Evolutionary conservation across 768 basidiomycete genomes (phyloP).

Genomic region (Rickenella mellea): DNA sequence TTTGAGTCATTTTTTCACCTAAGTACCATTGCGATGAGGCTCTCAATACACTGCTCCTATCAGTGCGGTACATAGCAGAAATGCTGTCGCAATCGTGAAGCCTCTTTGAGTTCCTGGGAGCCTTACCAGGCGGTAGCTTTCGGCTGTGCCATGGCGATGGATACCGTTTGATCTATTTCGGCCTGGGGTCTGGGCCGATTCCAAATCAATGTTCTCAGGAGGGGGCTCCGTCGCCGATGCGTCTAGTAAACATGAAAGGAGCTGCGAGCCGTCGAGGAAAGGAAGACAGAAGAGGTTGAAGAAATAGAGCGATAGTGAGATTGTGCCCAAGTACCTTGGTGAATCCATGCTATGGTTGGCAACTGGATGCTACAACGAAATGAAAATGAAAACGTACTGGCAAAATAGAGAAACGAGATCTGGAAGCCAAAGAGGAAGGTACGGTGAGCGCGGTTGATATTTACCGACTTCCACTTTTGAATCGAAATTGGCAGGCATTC

Average conservation of each 20-base stretch:
- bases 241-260: slow-evolving; percentile 31
- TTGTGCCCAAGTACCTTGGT: slow-evolving; percentile 50
- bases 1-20: too few relatives aligned
- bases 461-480: slow-evolving; percentile 41
- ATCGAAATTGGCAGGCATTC: slow-evolving; percentile 2
- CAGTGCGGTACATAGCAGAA: too few relatives aligned
- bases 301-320: slow-evolving; percentile 70
- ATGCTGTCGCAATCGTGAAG: too few relatives aligned
- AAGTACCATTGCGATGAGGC: too few relatives aligned
- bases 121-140: too few relatives aligned
- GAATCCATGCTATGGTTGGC: background rate
- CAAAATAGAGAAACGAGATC: slow-evolving; percentile 31
- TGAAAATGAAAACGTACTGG: slow-evolving; percentile 38
- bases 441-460: slow-evolving; percentile 32
- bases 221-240: too few relatives aligned
- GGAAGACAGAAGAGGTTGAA: slow-evolving; percentile 77
- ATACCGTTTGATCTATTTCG: too few relatives aligned
- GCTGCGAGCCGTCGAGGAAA: slow-evolving; percentile 59
- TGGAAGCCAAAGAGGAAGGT: slow-evolving; percentile 33
- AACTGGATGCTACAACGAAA: background rate
- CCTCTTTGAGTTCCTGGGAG: too few relatives aligned
- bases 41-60: too few relatives aligned
- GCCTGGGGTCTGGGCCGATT: too few relatives aligned
- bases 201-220: too few relatives aligned
- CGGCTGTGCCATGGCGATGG: too few relatives aligned